These are phyloP conservation scores for Nidularia sp. DNA, from an alignment of 768 basidiomycete species.

Conservation along the genomic window DNA sequence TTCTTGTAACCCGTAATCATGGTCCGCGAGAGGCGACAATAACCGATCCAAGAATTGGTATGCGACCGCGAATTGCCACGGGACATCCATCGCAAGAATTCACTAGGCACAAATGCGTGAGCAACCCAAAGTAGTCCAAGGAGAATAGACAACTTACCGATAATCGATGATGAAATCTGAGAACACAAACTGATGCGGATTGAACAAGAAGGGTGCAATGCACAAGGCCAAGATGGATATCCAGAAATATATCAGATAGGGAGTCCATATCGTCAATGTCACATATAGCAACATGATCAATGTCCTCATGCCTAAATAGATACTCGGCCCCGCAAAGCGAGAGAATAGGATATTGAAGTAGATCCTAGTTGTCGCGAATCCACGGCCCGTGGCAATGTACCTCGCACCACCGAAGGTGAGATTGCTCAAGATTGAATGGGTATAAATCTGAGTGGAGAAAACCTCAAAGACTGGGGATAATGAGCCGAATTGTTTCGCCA, in stretches of 20 bases:
- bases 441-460: conserved; percentile 97
- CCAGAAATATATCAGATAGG: conserved; percentile 97
- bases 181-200: conserved; percentile 98
- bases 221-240: conserved; percentile 89
- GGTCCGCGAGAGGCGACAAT: conserved; percentile 95
- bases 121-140: not conserved
- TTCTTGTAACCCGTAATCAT: conserved; percentile 99
- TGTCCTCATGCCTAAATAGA: conserved; percentile 95
- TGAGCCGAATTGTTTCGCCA: conserved; percentile 92
- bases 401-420: conserved; percentile 97
- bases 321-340: conserved; percentile 96
- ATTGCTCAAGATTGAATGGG: conserved; percentile 95
- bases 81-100: conserved; percentile 99
- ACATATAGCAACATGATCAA: conserved; percentile 91
- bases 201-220: conserved; percentile 96
- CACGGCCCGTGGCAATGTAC: conserved; percentile 98
- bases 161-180: conserved; percentile 97
- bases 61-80: conserved; percentile 97
- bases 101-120: conserved; percentile 41
- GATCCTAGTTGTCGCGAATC: conserved; percentile 94
- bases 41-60: conserved; percentile 98
- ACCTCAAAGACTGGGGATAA: conserved; percentile 96
- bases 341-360: conserved; percentile 95
- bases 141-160: conserved; percentile 41
- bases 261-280: conserved; percentile 87